Evolutionary conservation across 2,329 filamentous ascomycete species (phyloP).

Genomic region (Aschersonia sp.): DNA sequence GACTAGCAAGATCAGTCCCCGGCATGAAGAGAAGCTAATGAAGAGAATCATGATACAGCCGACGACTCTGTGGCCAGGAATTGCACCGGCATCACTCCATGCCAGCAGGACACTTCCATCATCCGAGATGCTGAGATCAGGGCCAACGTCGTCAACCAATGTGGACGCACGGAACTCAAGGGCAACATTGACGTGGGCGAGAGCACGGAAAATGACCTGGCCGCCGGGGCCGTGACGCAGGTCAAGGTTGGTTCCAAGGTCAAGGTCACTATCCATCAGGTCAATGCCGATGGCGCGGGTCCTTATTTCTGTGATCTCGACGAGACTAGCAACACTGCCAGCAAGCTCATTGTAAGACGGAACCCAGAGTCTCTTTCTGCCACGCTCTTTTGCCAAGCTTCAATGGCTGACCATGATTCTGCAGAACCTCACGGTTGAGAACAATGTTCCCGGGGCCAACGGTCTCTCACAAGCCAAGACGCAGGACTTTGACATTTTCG

Average conservation of each 20-base stretch:
- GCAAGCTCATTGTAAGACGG: slow-evolving; percentile 4
- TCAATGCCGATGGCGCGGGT: slow-evolving; percentile 11
- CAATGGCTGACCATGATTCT: background rate
- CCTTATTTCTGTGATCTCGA: slow-evolving; percentile 41
- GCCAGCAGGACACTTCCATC: slow-evolving; percentile 50
- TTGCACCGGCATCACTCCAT: slow-evolving; percentile 48
- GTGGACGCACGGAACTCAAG: slow-evolving; percentile 43
- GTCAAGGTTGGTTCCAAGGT: slow-evolving; percentile 30
- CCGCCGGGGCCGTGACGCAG: slow-evolving; percentile 29
- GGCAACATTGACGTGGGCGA: slow-evolving; percentile 49
- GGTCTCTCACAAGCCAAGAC: slow-evolving; percentile 41
- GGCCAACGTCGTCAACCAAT: slow-evolving; percentile 39
- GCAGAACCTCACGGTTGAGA: slow-evolving; percentile 32
- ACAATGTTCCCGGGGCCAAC: slow-evolving; percentile 44
- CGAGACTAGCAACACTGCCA: slow-evolving; percentile 25
- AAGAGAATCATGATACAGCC: slow-evolving; percentile 17
- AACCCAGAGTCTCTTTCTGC: background rate
- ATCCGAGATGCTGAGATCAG: slow-evolving; percentile 42
- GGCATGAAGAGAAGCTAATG: no score
- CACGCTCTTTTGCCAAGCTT: background rate
- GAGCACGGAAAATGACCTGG: slow-evolving; percentile 36
- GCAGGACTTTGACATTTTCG: slow-evolving; percentile 25
- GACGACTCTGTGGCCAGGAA: slow-evolving; percentile 42
- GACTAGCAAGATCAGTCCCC: no score
- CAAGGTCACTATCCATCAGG: slow-evolving; percentile 7